A percentile compares a stretch with the other conserved stretches of the same genome.
Conservation (phyloP, 2,329 filamentous ascomycete genomes). For the Cadophora malorum region DNA sequence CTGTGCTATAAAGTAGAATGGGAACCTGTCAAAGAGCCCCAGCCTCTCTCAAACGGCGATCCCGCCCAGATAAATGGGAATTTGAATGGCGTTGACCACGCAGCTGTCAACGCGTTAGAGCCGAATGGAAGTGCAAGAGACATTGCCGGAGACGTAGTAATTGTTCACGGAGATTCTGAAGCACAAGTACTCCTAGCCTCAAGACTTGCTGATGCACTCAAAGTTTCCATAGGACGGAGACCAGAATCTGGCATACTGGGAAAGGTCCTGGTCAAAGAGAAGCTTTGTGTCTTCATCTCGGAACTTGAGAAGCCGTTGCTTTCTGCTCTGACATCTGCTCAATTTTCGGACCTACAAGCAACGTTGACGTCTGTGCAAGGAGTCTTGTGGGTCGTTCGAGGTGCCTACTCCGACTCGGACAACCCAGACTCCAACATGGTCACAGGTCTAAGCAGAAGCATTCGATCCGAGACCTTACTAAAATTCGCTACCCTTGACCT, state of each 20-base stretch:
- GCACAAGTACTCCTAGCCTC: constrained; percentile 46
- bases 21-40: constrained; percentile 44
- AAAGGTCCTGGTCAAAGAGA: constrained; percentile 40
- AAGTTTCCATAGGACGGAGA: constrained; percentile 46
- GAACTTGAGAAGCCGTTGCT: constrained; percentile 50
- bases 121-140: constrained; percentile 15
- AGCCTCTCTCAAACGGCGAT: constrained; percentile 13
- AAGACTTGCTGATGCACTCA: constrained; percentile 45
- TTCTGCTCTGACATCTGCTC: constrained; percentile 49
- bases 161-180: constrained; percentile 35
- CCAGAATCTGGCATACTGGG: constrained; percentile 46
- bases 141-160: constrained; percentile 40
- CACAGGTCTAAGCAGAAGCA: constrained; percentile 41
- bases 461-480: constrained; percentile 40
- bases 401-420: constrained; percentile 48
- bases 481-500: constrained; percentile 42
- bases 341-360: constrained; percentile 52
- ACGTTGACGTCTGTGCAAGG: constrained; percentile 49
- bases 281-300: constrained; percentile 54
- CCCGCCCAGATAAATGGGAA: constrained; percentile 8
- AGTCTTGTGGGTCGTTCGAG: constrained; percentile 57
- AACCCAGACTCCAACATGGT: constrained; percentile 42
- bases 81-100: constrained; percentile 10
- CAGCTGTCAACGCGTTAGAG: not conserved
- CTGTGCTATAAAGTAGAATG: constrained; percentile 56